These are phyloP conservation scores for Lactarius psammicola DNA, from an alignment of 768 basidiomycete genomes.

Conservation along the genomic window DNA sequence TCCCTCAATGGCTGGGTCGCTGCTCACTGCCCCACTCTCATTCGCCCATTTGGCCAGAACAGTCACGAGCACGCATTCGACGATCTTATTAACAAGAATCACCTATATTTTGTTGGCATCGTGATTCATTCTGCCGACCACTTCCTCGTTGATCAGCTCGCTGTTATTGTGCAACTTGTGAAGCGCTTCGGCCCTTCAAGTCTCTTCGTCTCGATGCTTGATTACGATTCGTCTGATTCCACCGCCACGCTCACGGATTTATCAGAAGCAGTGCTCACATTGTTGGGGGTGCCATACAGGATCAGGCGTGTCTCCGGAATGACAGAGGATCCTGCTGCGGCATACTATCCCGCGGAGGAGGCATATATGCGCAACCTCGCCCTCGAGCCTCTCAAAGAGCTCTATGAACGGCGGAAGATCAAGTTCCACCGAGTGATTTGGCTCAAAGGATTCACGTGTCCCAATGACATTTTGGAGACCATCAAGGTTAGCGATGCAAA, in stretches of 20 bases:
- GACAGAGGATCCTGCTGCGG: constrained; percentile 83
- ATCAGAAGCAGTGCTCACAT: constrained; percentile 90
- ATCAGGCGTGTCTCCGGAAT: constrained; percentile 90
- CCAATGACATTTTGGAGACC: constrained; percentile 95
- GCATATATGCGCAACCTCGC: constrained; percentile 92
- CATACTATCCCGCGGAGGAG: constrained; percentile 96
- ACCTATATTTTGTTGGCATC: constrained; percentile 92
- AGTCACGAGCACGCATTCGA: constrained; percentile 83
- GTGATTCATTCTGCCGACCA: constrained; percentile 98
- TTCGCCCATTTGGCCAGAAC: constrained; percentile 93
- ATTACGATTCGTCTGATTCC: constrained; percentile 93
- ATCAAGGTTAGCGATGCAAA: constrained; percentile 88
- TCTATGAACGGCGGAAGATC: constrained; percentile 71
- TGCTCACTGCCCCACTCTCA: constrained; percentile 88
- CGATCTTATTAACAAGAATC: constrained; percentile 78
- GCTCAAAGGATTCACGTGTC: constrained; percentile 99
- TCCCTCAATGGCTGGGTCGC: constrained; percentile 98
- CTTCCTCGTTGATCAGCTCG: constrained; percentile 97
- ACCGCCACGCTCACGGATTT: constrained; percentile 93
- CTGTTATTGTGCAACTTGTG: constrained; percentile 95
- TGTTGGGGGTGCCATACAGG: constrained; percentile 90
- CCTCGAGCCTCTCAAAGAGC: constrained; percentile 84
- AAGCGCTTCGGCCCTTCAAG: constrained; percentile 85
- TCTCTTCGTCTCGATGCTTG: constrained; percentile 96
- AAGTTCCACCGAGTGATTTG: constrained; percentile 90